These are phyloP conservation scores for Pseudoscleropodium purum DNA, from an alignment of 225 moss, liverwort and hornwort genomes.

Conservation along the genomic window DNA sequence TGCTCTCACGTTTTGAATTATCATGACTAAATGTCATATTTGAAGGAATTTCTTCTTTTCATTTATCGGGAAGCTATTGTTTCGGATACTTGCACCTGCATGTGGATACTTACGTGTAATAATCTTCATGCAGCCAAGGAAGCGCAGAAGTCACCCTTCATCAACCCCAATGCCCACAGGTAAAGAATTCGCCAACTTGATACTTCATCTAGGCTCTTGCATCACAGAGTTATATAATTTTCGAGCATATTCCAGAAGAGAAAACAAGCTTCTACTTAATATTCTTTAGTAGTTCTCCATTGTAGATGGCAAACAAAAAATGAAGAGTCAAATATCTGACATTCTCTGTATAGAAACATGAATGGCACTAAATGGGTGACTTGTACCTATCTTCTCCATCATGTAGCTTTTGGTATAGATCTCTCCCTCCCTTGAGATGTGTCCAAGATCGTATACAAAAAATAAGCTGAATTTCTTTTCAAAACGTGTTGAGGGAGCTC, in stretches of 20 bases:
- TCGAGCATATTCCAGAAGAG: background rate
- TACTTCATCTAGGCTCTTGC: background rate
- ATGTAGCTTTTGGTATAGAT: background rate
- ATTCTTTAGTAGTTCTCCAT: background rate
- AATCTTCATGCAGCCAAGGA: slow-evolving; percentile 31
- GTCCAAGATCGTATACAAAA: no score
- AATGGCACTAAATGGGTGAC: background rate
- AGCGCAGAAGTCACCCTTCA: slow-evolving; percentile 43
- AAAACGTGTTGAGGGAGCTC: no score
- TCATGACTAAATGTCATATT: background rate
- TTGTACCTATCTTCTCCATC: background rate
- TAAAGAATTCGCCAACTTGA: background rate
- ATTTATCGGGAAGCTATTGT: background rate
- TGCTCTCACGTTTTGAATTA: background rate
- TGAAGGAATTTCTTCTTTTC: background rate
- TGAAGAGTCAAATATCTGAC: background rate
- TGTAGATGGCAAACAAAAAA: background rate
- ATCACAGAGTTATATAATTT: background rate
- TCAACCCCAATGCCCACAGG: slow-evolving; percentile 44
- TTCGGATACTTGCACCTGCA: background rate
- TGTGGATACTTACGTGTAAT: background rate
- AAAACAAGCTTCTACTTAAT: background rate
- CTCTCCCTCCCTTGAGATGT: background rate
- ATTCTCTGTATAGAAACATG: background rate
- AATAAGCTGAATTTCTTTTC: background rate